Evolutionary conservation across 306 rosid species (phyloP), one percentile per base, ranked within the genome.

Genomic region (Cicer arietinum): DNA sequence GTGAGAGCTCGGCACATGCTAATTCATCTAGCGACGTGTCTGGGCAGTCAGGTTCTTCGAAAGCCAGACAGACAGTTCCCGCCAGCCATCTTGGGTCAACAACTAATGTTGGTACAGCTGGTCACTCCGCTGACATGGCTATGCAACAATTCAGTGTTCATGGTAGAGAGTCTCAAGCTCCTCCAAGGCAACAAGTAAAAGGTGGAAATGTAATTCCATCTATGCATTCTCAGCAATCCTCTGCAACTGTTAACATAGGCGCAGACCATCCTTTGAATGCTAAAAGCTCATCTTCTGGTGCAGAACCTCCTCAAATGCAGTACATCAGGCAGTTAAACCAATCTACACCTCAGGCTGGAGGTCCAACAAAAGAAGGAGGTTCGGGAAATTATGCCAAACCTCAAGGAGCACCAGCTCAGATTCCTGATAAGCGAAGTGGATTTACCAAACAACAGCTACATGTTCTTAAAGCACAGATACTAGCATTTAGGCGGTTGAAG

Each of bases 401-500:
- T 40, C 93, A 74, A 80, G 90, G 90, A 81, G 85, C 88, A 62
- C 83, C 91, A 41, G 48, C 88, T 79, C 96, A 86, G 80, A 69
- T 62, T 53, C 84, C 85, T 76, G 98, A 92, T 61, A 88, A 80
- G 11, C 72, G 18, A 70, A n/a, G 12, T 66, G 90, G 88, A 47
- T 95, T 95, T 85, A 88, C 99, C 78, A 95, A 92, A 84, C 96
- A 89, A 79, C 99, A 92, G 84, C 75, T 90, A 69, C 99, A 95
- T 68, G 99, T 95, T 78, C 97, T 95, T 71, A 95, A 95, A 83
- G 99, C 99, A 45, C 99, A 92, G 83, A 95, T 95, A 74, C 85
- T 95, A 58, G 99, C 99, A 80, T 92, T 95, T 80, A 89, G 99
- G 85, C 92, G 98, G 77, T 81, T 92, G 73, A 95, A 95, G 99